Conservation (phyloP, 768 basidiomycete species). For the Russula griseocarnosa region DNA sequence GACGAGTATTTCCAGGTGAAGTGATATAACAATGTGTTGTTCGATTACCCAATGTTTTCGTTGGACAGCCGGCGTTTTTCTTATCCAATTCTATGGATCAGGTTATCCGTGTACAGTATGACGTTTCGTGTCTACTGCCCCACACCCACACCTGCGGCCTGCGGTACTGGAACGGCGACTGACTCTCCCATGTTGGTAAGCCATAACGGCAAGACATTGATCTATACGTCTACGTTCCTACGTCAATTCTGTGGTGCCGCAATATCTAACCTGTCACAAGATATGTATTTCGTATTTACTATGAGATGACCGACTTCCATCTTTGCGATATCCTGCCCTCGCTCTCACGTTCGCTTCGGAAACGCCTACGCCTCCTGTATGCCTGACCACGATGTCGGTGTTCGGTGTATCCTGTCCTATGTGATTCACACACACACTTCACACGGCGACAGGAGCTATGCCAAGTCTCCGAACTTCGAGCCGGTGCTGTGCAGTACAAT, state of each 20-base stretch:
- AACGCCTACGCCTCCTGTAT: background rate
- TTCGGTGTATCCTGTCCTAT: background rate
- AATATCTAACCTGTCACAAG: background rate
- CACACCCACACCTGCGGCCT: too few species aligned
- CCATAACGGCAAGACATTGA: background rate
- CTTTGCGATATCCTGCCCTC: background rate
- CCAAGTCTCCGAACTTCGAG: background rate
- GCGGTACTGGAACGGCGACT: background rate
- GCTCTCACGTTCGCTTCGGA: background rate
- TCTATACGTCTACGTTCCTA: background rate
- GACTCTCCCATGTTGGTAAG: background rate
- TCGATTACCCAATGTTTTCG: background rate
- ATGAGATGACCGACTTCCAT: slow-evolving; percentile 1
- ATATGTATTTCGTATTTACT: background rate
- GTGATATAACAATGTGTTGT: background rate
- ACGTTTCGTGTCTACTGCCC: background rate
- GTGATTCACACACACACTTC: background rate
- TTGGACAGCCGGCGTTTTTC: background rate
- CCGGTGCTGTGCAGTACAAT: background rate
- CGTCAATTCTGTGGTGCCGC: background rate
- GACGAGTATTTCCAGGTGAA: background rate
- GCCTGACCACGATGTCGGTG: background rate
- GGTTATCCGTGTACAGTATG: background rate
- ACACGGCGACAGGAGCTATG: background rate
- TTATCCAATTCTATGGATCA: background rate